These are phyloP conservation scores for Malassezia yamatoensis DNA, from an alignment of 1,284 basidiomycete species.

Conservation along the genomic window DNA sequence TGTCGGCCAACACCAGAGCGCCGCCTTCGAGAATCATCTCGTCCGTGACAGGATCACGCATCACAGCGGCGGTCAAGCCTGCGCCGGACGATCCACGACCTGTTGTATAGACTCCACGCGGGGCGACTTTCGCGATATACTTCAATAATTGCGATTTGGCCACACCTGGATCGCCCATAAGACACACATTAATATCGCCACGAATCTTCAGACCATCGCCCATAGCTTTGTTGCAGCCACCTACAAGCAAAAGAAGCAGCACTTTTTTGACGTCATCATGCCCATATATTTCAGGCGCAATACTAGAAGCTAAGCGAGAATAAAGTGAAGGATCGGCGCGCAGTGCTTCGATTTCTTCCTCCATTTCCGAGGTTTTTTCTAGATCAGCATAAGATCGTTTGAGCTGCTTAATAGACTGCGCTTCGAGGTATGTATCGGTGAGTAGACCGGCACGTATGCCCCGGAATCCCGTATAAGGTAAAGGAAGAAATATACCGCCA, in stretches of 20 bases:
- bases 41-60: slow-evolving; percentile 97
- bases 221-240: slow-evolving; percentile 86
- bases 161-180: slow-evolving; percentile 99
- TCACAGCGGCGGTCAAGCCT: slow-evolving; percentile 94
- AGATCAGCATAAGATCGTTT: slow-evolving; percentile 96
- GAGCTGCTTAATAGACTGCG: slow-evolving; percentile 78
- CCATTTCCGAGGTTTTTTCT: slow-evolving; percentile 78
- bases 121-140: slow-evolving; percentile 96
- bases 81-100: slow-evolving; percentile 96
- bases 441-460: slow-evolving; percentile 84
- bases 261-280: slow-evolving; percentile 98
- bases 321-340: slow-evolving; percentile 68
- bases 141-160: slow-evolving; percentile 96
- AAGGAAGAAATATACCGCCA: slow-evolving; percentile 78
- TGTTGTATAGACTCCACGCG: slow-evolving; percentile 93
- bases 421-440: slow-evolving; percentile 93
- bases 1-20: slow-evolving; percentile 93
- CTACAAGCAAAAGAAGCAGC: slow-evolving; percentile 81
- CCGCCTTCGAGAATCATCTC: slow-evolving; percentile 99
- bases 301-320: slow-evolving; percentile 62
- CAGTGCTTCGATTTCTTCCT: slow-evolving; percentile 62
- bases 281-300: slow-evolving; percentile 97
- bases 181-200: slow-evolving; percentile 91
- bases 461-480: slow-evolving; percentile 76
- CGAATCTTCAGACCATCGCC: slow-evolving; percentile 98